Evolutionary conservation across 2,329 filamentous ascomycete species (phyloP).

Genomic region (Cercospora sesami): DNA sequence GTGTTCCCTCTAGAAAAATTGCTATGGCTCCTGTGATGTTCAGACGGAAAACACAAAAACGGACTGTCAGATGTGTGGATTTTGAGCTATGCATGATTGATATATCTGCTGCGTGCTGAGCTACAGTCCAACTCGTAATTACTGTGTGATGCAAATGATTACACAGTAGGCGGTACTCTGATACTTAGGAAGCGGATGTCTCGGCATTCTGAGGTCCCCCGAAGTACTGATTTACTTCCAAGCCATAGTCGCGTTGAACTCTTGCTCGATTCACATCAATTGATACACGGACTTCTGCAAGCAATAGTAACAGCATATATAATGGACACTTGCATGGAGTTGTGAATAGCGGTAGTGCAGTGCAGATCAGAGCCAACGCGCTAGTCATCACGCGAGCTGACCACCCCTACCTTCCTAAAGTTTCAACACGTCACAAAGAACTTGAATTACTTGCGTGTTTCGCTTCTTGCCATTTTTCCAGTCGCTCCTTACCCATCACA

Average conservation of each 20-base stretch:
- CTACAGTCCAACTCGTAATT: neutral
- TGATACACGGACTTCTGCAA: neutral
- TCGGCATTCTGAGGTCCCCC: neutral
- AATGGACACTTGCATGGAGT: neutral
- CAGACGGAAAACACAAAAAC: neutral
- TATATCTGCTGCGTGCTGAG: neutral
- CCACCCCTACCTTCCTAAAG: slow-evolving; percentile 4
- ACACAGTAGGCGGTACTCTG: neutral
- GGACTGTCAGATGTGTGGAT: neutral
- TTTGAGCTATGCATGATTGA: neutral
- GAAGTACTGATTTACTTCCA: neutral
- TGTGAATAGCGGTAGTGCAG: neutral
- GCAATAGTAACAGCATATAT: neutral
- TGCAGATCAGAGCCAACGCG: neutral
- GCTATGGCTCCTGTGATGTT: neutral
- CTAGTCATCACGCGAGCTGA: neutral
- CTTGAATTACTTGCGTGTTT: slow-evolving; percentile 8
- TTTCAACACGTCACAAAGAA: neutral
- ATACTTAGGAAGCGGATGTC: neutral
- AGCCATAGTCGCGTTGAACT: neutral
- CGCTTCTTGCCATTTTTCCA: slow-evolving; percentile 7
- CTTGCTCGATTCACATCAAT: neutral
- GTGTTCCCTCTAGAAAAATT: neutral
- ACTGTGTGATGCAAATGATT: neutral
- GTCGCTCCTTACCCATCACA: slow-evolving; percentile 24